phyloP scores from a whole-genome alignment of 2,329 filamentous ascomycete genomes.

The Metarhizium sp. region DNA sequence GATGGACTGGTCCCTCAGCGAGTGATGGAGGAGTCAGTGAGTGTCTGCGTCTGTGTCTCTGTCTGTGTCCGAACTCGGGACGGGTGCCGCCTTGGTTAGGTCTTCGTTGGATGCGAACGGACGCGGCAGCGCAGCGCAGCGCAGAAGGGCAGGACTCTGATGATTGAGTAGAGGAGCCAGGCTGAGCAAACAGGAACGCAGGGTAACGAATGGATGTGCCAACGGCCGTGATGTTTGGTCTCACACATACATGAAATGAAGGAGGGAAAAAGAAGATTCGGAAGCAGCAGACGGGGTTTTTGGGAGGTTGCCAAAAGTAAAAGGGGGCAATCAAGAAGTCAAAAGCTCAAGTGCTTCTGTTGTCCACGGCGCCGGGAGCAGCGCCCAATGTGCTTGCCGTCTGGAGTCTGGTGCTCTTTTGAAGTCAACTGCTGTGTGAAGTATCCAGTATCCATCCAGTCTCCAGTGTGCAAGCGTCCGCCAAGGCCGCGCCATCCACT shows the following conservation, averaged over 20 bases:
- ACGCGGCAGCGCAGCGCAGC: neutral
- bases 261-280: neutral
- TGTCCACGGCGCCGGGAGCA: neutral
- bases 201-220: neutral
- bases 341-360: neutral
- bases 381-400: no score
- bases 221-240: neutral
- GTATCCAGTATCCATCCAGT: neutral
- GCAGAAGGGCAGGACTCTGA: neutral
- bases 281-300: neutral
- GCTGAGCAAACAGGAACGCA: neutral
- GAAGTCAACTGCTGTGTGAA: no score
- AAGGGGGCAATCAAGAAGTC: neutral
- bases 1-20: no score
- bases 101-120: no score
- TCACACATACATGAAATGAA: neutral
- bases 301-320: neutral
- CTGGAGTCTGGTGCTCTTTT: no score
- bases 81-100: no score
- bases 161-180: neutral
- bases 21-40: neutral
- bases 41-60: no score
- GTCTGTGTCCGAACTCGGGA: no score
- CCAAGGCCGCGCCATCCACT: neutral
- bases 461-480: no score